Percentiles rank a stretch among this genome's conserved stretches.
These are phyloP conservation scores for Truncatella angustata DNA, from an alignment of 2,329 filamentous ascomycete genomes.

Conservation along the genomic window DNA sequence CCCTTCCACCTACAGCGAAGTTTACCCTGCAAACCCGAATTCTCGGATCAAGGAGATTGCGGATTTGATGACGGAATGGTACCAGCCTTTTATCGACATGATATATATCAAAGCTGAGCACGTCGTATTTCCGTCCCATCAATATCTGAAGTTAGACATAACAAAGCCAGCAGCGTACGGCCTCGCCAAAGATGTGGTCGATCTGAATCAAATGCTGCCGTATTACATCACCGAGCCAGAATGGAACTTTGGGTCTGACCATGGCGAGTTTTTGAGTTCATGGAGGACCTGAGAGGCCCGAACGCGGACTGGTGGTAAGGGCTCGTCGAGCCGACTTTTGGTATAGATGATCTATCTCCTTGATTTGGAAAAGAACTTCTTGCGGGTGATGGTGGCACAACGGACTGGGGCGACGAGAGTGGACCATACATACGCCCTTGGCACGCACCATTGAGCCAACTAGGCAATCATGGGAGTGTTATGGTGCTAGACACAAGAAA, in stretches of 20 bases:
- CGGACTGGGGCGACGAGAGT: slow-evolving; percentile 15
- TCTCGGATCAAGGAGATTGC: slow-evolving; percentile 11
- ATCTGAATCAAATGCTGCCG: slow-evolving; percentile 15
- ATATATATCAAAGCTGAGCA: slow-evolving; percentile 12
- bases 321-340: slow-evolving; percentile 11
- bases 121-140: slow-evolving; percentile 14
- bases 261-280: slow-evolving; percentile 12
- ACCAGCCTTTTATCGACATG: slow-evolving; percentile 14
- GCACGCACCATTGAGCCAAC: slow-evolving; percentile 14
- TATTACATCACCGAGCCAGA: slow-evolving; percentile 8
- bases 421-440: slow-evolving; percentile 19
- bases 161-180: slow-evolving; percentile 10
- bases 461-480: slow-evolving; percentile 19
- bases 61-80: slow-evolving; percentile 13
- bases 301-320: slow-evolving; percentile 12
- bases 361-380: not conserved
- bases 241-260: slow-evolving; percentile 16
- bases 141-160: slow-evolving; percentile 11
- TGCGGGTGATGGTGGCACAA: not conserved
- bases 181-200: slow-evolving; percentile 14
- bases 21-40: slow-evolving; percentile 9
- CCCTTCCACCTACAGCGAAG: slow-evolving; percentile 13
- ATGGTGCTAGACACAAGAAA: slow-evolving; percentile 19
- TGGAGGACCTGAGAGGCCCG: slow-evolving; percentile 11
- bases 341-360: slow-evolving; percentile 9